These are phyloP conservation scores for Stentor roeselii DNA, from an alignment of 73 alveolate species.

Conservation along the genomic window DNA sequence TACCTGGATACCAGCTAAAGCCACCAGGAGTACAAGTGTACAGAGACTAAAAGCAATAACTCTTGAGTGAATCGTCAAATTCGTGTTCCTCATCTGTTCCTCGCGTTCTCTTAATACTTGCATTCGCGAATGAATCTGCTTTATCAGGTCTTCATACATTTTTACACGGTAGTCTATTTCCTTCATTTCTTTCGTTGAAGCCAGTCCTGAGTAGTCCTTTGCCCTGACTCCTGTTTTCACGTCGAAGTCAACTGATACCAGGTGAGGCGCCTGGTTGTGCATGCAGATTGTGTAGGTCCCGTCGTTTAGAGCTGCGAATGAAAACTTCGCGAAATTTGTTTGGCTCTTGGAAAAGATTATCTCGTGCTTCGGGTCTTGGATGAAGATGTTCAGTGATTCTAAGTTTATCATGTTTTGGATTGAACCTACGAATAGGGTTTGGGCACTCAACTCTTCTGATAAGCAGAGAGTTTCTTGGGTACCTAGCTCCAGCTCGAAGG, in stretches of 20 bases:
- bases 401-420: neutral
- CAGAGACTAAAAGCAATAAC: constrained; percentile 6
- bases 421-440: neutral
- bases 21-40: constrained; percentile 22
- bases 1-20: constrained; percentile 11
- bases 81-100: constrained; percentile 31
- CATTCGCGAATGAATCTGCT: constrained; percentile 7
- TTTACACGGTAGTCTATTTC: neutral
- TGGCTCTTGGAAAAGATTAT: neutral
- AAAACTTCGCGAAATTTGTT: neutral
- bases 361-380: neutral
- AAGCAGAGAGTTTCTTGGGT: neutral
- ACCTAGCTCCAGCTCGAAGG: neutral
- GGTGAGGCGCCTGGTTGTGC: neutral
- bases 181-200: constrained; percentile 12
- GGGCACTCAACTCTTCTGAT: neutral
- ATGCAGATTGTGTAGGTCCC: constrained; percentile 20
- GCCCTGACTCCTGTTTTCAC: constrained; percentile 25
- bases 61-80: constrained; percentile 21
- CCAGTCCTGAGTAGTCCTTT: constrained; percentile 7
- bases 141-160: neutral
- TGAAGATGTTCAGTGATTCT: neutral
- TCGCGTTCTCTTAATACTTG: constrained; percentile 18
- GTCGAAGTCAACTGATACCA: neutral
- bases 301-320: neutral